Evolutionary conservation across 176 grass and related monocot species (phyloP).

Genomic region (Ananas comosus): DNA sequence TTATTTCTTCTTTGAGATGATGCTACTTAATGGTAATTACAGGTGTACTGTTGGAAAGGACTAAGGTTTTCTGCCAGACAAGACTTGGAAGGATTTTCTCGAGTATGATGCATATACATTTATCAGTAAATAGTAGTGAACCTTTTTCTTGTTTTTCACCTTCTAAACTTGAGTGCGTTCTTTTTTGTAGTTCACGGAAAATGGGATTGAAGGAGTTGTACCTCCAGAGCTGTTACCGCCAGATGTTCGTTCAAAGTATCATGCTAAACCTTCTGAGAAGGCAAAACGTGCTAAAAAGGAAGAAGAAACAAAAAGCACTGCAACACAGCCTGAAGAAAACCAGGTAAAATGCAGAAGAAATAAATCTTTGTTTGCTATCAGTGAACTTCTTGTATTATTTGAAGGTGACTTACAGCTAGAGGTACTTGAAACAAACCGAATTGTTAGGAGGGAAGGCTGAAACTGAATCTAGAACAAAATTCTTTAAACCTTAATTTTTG

Average conservation of each 20-base stretch:
- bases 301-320: constrained; percentile 49
- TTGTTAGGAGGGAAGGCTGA: too few species aligned
- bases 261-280: constrained; percentile 57
- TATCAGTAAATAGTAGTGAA: neutral
- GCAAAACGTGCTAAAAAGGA: constrained; percentile 66
- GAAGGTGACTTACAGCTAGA: too few species aligned
- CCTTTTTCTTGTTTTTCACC: constrained; percentile 23
- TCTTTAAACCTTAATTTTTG: neutral
- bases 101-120: constrained; percentile 36
- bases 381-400: too few species aligned
- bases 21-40: neutral
- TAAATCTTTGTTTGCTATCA: too few species aligned
- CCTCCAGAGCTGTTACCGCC: constrained; percentile 68
- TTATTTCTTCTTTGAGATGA: neutral
- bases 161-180: neutral
- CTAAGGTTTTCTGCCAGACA: constrained; percentile 78
- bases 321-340: constrained; percentile 51
- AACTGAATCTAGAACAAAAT: too few species aligned
- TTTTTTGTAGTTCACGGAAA: constrained; percentile 44
- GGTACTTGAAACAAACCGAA: too few species aligned
- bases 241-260: constrained; percentile 63
- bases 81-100: constrained; percentile 78
- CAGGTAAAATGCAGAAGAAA: constrained; percentile 30
- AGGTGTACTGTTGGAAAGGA: constrained; percentile 99
- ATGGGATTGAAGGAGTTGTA: constrained; percentile 88